A percentile compares a stretch with the other conserved stretches of the same genome.
phyloP scores from a whole-genome alignment of 129 eudicot genomes.

The Mikania micrantha region DNA sequence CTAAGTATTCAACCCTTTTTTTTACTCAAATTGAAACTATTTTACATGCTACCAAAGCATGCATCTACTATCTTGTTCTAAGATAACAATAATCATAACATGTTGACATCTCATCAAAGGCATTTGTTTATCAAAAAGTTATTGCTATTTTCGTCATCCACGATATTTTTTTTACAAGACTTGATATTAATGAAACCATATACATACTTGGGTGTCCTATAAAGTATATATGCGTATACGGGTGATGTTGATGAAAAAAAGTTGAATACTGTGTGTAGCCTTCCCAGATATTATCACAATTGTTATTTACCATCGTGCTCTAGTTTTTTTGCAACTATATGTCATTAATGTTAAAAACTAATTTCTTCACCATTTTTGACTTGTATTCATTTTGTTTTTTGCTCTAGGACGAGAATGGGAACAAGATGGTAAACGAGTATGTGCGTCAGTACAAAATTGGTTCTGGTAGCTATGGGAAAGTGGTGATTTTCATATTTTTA shows the following conservation, averaged over 20 bases:
- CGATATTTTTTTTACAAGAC: not conserved
- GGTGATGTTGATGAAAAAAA: not conserved
- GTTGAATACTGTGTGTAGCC: not conserved
- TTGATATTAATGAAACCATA: not conserved
- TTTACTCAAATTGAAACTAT: not conserved
- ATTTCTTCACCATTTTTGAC: not conserved
- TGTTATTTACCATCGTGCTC: not conserved
- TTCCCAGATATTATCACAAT: not conserved
- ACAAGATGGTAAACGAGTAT: constrained; percentile 84
- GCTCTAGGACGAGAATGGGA: constrained; percentile 73
- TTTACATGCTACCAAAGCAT: not conserved
- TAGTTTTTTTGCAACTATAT: not conserved
- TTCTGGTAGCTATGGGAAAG: constrained; percentile 95
- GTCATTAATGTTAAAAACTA: not conserved
- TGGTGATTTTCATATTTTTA: constrained; percentile 44
- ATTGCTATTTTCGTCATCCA: not conserved
- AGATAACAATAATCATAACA: not conserved
- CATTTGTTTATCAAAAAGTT: not conserved
- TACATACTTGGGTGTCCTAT: not conserved
- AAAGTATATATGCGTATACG: not conserved
- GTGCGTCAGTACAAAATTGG: constrained; percentile 74
- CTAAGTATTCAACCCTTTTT: not conserved
- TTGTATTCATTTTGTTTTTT: not conserved
- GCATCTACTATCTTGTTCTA: not conserved
- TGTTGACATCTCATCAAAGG: not conserved